Conservation (phyloP, 345 rosid species). For the Aquilaria yunnanensis region DNA sequence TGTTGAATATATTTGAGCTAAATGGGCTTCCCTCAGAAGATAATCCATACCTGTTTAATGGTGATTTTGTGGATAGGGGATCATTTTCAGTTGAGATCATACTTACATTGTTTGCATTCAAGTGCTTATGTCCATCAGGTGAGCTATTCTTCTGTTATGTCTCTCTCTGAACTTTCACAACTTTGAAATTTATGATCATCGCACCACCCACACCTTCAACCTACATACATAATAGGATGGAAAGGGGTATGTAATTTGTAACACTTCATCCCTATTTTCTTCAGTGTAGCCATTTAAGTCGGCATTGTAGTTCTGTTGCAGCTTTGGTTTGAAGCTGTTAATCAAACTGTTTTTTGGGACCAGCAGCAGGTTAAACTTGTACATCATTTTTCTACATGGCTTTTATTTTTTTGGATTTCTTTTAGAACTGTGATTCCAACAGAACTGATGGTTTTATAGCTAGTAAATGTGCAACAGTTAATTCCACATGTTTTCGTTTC, state of each 20-base stretch:
- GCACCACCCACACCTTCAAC: too few relatives aligned
- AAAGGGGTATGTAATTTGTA: too few relatives aligned
- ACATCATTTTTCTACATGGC: too few relatives aligned
- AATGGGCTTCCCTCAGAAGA: slow-evolving; percentile 97
- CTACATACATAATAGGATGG: too few relatives aligned
- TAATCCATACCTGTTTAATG: slow-evolving; percentile 94
- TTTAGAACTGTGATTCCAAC: too few relatives aligned
- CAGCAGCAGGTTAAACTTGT: too few relatives aligned
- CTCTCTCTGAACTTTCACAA: background rate
- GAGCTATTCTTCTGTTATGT: slow-evolving; percentile 10
- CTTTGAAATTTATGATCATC: background rate
- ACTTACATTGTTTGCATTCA: slow-evolving; percentile 89
- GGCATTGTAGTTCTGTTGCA: too few relatives aligned
- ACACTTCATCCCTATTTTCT: too few relatives aligned
- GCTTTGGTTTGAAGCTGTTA: slow-evolving; percentile 1
- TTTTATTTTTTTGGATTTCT: too few relatives aligned
- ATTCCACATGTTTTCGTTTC: slow-evolving; percentile 5
- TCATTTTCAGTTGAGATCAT: slow-evolving; percentile 93
- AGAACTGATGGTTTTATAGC: too few relatives aligned
- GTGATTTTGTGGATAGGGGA: slow-evolving; percentile 98
- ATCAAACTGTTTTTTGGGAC: background rate
- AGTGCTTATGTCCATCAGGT: slow-evolving; percentile 96
- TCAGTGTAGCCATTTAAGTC: too few relatives aligned
- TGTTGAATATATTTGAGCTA: slow-evolving; percentile 85
- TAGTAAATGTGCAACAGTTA: slow-evolving; percentile 1